phyloP scores from a whole-genome alignment of 345 rosid genomes.

The Acer negundo region DNA sequence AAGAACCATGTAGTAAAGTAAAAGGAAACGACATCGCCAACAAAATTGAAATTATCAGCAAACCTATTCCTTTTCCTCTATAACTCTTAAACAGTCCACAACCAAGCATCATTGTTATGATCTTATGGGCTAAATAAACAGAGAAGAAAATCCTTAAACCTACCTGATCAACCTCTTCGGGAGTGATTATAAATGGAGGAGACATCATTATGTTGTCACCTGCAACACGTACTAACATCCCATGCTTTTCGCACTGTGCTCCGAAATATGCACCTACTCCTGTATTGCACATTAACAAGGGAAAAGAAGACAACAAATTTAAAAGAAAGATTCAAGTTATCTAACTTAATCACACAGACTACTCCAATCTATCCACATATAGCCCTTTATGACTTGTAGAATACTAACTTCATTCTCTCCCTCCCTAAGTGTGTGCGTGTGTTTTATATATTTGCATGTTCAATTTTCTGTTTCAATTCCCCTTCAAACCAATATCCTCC shows the following conservation, averaged over 20 bases:
- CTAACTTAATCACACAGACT: background rate
- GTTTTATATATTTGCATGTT: background rate
- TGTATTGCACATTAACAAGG: constrained; percentile 23
- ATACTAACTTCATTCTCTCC: background rate
- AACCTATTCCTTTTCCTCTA: background rate
- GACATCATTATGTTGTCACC: constrained; percentile 95
- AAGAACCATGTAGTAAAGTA: background rate
- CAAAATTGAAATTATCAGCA: background rate
- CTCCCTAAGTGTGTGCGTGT: background rate
- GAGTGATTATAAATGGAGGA: constrained; percentile 73
- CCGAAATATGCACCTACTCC: constrained; percentile 90
- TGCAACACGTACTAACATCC: constrained; percentile 85
- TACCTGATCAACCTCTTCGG: constrained; percentile 84
- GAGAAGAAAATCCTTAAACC: background rate
- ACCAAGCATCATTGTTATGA: background rate
- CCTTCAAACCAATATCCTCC: background rate
- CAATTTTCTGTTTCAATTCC: background rate
- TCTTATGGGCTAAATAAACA: background rate
- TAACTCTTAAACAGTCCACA: background rate
- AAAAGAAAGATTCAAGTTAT: background rate
- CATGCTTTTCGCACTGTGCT: constrained; percentile 75
- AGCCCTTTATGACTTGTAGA: background rate
- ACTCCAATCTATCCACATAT: background rate
- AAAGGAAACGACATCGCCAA: background rate
- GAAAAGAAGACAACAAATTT: background rate